phyloP scores from a whole-genome alignment of 352 stramenopile genomes.

The Phytophthora tubulina region DNA sequence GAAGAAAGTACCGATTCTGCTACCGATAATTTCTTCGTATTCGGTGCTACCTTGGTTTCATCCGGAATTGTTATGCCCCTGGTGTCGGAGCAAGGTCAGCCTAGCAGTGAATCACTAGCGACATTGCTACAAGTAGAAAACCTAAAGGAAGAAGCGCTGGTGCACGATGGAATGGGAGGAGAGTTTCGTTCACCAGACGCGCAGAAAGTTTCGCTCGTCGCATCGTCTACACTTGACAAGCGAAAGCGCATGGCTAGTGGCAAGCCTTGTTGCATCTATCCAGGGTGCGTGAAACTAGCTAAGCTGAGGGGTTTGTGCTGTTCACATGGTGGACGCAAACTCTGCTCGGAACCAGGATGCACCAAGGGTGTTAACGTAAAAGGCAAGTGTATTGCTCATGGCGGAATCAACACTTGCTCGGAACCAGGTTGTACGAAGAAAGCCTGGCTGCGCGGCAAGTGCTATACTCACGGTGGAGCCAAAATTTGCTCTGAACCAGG shows the following conservation, averaged over 20 bases:
- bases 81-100: not conserved
- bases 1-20: not conserved
- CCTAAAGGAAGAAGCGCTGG: not conserved
- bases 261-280: not conserved
- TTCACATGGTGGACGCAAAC: not conserved
- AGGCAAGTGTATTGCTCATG: slow-evolving; percentile 1
- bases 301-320: not conserved
- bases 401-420: not conserved
- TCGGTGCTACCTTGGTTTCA: not conserved
- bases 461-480: not conserved
- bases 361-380: not conserved
- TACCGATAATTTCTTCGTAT: not conserved
- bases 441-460: not conserved
- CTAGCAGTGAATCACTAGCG: not conserved
- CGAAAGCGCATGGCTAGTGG: not conserved
- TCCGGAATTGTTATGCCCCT: not conserved
- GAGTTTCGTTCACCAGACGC: not conserved
- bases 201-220: not conserved
- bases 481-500: not conserved
- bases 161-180: not conserved
- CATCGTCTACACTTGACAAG: not conserved
- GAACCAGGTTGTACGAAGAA: not conserved
- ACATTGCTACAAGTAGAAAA: too few species aligned
- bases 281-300: not conserved
- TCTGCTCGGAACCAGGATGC: slow-evolving; percentile 1